Conservation (phyloP, 2,329 filamentous ascomycete species). For the Pyrenophora tritici-repentis region DNA sequence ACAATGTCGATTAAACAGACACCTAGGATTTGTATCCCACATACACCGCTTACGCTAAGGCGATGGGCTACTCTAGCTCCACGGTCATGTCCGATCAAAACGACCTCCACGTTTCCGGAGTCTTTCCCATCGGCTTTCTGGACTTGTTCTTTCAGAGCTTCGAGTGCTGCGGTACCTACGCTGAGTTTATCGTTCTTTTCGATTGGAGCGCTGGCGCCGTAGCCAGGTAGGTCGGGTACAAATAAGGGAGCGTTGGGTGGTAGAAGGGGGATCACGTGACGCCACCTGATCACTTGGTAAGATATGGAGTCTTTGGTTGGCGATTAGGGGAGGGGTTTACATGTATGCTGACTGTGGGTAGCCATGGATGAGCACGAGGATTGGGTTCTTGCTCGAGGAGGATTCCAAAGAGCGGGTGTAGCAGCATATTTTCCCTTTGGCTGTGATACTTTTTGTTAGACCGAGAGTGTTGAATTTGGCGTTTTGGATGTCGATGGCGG, state of each 20-base stretch:
- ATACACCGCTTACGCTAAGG: constrained; percentile 55
- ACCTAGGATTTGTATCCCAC: constrained; percentile 47
- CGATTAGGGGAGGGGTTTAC: constrained; percentile 12
- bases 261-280: constrained; percentile 40
- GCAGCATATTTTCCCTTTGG: constrained; percentile 31
- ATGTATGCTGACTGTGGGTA: constrained; percentile 41
- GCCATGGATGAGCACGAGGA: constrained; percentile 41
- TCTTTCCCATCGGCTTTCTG: constrained; percentile 10
- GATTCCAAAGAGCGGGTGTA: constrained; percentile 33
- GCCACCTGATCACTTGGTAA: constrained; percentile 28
- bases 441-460: constrained; percentile 32
- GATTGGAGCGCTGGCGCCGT: constrained; percentile 36
- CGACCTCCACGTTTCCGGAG: constrained; percentile 20
- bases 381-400: constrained; percentile 34
- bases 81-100: constrained; percentile 61
- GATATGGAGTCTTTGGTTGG: background rate
- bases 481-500: constrained; percentile 35
- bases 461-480: constrained; percentile 35
- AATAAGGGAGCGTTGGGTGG: constrained; percentile 35
- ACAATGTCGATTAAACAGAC: constrained; percentile 41
- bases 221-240: constrained; percentile 40
- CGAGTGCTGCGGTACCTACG: constrained; percentile 32
- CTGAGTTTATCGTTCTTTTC: constrained; percentile 36
- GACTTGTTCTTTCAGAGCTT: constrained; percentile 31
- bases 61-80: constrained; percentile 62